Percentiles rank a stretch among this genome's conserved stretches.
Evolutionary conservation across 2,329 filamentous ascomycete genomes (phyloP).

Genomic region (Leptodontidium sp.): DNA sequence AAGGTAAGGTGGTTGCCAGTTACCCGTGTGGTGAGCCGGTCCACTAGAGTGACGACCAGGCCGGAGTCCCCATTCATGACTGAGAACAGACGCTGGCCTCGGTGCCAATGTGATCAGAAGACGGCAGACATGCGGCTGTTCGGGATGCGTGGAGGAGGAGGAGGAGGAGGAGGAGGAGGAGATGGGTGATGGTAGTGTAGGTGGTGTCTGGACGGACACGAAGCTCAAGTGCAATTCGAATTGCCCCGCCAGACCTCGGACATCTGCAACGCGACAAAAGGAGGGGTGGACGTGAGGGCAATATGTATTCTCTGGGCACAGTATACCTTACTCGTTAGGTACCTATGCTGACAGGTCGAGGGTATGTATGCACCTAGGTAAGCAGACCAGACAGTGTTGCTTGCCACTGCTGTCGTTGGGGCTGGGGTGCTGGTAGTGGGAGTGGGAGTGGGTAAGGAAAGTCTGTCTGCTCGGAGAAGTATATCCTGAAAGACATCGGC

Average conservation of each 20-base stretch:
- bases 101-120: conserved; percentile 39
- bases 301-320: too few species aligned
- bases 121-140: conserved; percentile 40
- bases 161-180: not conserved
- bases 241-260: conserved; percentile 13
- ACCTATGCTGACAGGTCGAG: too few species aligned
- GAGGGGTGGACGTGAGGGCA: conserved; percentile 1
- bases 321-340: too few species aligned
- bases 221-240: not conserved
- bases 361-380: too few species aligned
- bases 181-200: not conserved
- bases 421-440: not conserved
- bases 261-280: conserved; percentile 10
- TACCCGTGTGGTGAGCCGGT: conserved; percentile 69
- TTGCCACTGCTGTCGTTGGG: not conserved
- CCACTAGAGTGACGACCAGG: conserved; percentile 68
- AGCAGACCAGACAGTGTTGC: not conserved
- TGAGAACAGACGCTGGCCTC: conserved; percentile 34
- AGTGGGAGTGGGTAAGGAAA: not conserved
- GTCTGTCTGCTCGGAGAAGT: too few species aligned
- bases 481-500: too few species aligned
- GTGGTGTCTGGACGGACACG: not conserved
- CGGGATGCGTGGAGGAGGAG: not conserved
- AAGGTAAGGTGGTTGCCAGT: conserved; percentile 26
- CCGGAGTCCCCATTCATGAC: conserved; percentile 66